Evolutionary conservation across 176 grass and related monocot species (phyloP).

Genomic region (Juncus effusus): DNA sequence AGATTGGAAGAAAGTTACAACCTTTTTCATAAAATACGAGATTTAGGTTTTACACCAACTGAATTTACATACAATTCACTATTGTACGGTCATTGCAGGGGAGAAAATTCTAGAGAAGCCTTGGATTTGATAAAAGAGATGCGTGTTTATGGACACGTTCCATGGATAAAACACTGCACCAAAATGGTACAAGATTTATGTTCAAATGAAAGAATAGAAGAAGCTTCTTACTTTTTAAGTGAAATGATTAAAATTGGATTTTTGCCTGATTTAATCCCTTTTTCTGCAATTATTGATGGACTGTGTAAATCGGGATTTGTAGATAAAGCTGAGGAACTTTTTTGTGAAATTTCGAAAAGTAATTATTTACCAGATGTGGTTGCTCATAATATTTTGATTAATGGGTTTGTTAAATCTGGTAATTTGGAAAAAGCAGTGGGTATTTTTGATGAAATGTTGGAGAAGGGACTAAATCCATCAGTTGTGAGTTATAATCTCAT

Average conservation of each 20-base stretch:
- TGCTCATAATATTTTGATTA: conserved; percentile 92
- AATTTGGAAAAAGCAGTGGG: conserved; percentile 58
- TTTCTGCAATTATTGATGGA: conserved; percentile 72
- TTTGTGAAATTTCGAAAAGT: conserved; percentile 55
- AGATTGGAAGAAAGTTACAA: conserved; percentile 68
- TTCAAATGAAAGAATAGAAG: conserved; percentile 55
- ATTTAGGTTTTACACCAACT: conserved; percentile 43
- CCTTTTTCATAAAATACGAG: conserved; percentile 59
- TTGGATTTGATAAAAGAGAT: conserved; percentile 64
- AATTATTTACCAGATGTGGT: conserved; percentile 89
- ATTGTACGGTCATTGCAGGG: conserved; percentile 60
- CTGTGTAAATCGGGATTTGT: conserved; percentile 62
- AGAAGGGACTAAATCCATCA: conserved; percentile 67
- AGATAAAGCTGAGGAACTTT: conserved; percentile 50
- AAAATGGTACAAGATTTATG: conserved; percentile 76
- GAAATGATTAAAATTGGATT: conserved; percentile 73
- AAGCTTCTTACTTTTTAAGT: conserved; percentile 64
- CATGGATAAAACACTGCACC: conserved; percentile 92
- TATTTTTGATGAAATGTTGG: conserved; percentile 70
- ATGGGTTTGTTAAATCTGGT: conserved; percentile 68
- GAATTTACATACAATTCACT: conserved; percentile 87
- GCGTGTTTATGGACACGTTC: conserved; percentile 39
- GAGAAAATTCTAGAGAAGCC: conserved; percentile 41
- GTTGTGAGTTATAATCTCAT: conserved; percentile 87
- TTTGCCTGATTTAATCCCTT: conserved; percentile 82